Percentiles rank a stretch among this genome's conserved stretches.
phyloP scores from a whole-genome alignment of 805 yeast genomes.

The Ogataea methylovora region DNA sequence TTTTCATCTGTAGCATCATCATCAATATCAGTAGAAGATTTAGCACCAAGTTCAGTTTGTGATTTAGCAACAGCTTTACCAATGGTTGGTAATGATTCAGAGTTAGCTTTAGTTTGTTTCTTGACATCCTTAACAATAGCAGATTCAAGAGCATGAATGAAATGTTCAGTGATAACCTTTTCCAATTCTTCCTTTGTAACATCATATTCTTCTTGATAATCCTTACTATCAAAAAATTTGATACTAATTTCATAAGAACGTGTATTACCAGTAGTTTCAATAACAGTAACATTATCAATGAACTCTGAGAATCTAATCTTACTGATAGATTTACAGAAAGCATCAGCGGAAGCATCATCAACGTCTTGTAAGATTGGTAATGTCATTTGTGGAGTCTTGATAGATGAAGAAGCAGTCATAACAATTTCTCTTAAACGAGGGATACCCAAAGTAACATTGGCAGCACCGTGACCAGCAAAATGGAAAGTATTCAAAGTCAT shows the following conservation, averaged over 20 bases:
- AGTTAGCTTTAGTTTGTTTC: conserved; percentile 56
- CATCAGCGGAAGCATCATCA: conserved; percentile 79
- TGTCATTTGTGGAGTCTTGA: conserved; percentile 98
- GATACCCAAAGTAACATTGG: conserved; percentile 97
- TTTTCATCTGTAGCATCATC: conserved; percentile 61
- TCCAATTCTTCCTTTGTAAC: conserved; percentile 76
- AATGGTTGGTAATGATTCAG: conserved; percentile 49
- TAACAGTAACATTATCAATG: conserved; percentile 74
- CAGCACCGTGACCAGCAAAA: conserved; percentile 99
- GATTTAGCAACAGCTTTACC: conserved; percentile 65
- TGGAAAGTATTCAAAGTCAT: conserved; percentile 97
- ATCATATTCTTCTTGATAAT: conserved; percentile 85
- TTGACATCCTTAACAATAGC: conserved; percentile 74
- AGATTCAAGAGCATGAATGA: conserved; percentile 63
- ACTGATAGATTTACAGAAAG: conserved; percentile 86
- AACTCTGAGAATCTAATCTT: conserved; percentile 82
- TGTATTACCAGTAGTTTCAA: conserved; percentile 75
- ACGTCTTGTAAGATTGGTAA: conserved; percentile 79
- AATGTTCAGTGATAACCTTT: conserved; percentile 51
- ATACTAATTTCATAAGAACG: conserved; percentile 73
- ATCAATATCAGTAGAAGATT: conserved; percentile 30
- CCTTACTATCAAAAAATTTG: conserved; percentile 65
- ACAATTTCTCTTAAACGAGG: conserved; percentile 99
- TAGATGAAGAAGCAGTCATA: conserved; percentile 95
- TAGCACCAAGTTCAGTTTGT: conserved; percentile 35